These are phyloP conservation scores for Arthrinium phaeospermum DNA, from an alignment of 2,329 filamentous ascomycete species.

Conservation along the genomic window DNA sequence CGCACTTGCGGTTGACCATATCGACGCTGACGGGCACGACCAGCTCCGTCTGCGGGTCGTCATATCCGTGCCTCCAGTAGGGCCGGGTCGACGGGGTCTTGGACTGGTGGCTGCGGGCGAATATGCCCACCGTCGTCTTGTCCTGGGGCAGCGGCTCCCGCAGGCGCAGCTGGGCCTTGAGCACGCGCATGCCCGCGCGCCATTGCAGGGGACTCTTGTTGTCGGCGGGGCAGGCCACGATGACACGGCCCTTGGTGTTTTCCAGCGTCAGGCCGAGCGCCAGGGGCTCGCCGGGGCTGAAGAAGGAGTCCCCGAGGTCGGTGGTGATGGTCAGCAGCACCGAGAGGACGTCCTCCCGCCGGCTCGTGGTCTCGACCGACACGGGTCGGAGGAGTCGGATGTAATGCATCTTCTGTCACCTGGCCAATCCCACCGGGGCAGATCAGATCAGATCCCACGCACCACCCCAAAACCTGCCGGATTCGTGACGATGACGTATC, in stretches of 20 bases:
- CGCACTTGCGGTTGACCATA: neutral
- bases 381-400: constrained; percentile 59
- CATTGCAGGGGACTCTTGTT: constrained; percentile 32
- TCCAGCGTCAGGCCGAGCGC: constrained; percentile 46
- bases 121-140: constrained; percentile 16
- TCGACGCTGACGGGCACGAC: constrained; percentile 28
- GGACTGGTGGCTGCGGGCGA: neutral
- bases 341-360: constrained; percentile 25
- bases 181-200: constrained; percentile 45
- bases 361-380: constrained; percentile 38
- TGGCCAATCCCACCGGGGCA: neutral
- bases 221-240: constrained; percentile 25
- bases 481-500: neutral
- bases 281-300: constrained; percentile 52
- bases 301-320: constrained; percentile 61
- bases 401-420: constrained; percentile 57
- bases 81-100: neutral
- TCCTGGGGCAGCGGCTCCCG: constrained; percentile 19
- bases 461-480: neutral
- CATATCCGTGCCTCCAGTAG: neutral
- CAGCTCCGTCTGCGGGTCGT: neutral
- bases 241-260: constrained; percentile 28
- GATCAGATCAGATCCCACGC: neutral
- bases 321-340: constrained; percentile 58
- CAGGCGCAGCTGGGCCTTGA: constrained; percentile 39